These are phyloP conservation scores for Monilinia laxa DNA, from an alignment of 2,329 filamentous ascomycete species.

Conservation along the genomic window DNA sequence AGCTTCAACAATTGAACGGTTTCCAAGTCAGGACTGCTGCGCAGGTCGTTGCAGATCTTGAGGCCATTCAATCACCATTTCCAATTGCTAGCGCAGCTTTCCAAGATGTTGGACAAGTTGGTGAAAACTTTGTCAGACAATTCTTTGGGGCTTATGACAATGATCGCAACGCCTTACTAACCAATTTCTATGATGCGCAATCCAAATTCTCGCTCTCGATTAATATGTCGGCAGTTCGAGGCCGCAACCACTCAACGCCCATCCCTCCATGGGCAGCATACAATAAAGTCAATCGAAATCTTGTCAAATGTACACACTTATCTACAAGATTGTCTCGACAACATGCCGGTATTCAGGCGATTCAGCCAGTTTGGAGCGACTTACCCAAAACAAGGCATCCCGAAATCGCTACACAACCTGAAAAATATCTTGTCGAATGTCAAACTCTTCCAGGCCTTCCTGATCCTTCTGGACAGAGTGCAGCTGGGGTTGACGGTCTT, in stretches of 20 bases:
- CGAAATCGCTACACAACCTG: conserved; percentile 61
- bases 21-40: conserved; percentile 70
- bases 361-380: conserved; percentile 65
- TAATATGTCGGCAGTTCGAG: conserved; percentile 60
- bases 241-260: conserved; percentile 44
- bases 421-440: conserved; percentile 82
- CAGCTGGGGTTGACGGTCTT: conserved; percentile 71
- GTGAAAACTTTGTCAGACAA: conserved; percentile 70
- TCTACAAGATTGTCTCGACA: conserved; percentile 63
- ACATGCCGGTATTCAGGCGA: conserved; percentile 62
- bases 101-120: conserved; percentile 70
- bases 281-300: conserved; percentile 74
- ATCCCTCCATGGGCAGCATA: conserved; percentile 69
- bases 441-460: conserved; percentile 69
- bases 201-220: conserved; percentile 76
- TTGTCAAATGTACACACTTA: conserved; percentile 65
- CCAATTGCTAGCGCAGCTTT: conserved; percentile 66
- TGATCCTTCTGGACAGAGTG: conserved; percentile 64
- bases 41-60: conserved; percentile 58
- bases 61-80: conserved; percentile 54
- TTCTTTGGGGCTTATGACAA: conserved; percentile 75
- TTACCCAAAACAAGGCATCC: conserved; percentile 76
- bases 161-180: conserved; percentile 62
- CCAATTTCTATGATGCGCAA: conserved; percentile 70
- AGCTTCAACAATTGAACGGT: conserved; percentile 73